These are phyloP conservation scores for Aspergillus unguis DNA, from an alignment of 2,329 filamentous ascomycete genomes.

Conservation along the genomic window DNA sequence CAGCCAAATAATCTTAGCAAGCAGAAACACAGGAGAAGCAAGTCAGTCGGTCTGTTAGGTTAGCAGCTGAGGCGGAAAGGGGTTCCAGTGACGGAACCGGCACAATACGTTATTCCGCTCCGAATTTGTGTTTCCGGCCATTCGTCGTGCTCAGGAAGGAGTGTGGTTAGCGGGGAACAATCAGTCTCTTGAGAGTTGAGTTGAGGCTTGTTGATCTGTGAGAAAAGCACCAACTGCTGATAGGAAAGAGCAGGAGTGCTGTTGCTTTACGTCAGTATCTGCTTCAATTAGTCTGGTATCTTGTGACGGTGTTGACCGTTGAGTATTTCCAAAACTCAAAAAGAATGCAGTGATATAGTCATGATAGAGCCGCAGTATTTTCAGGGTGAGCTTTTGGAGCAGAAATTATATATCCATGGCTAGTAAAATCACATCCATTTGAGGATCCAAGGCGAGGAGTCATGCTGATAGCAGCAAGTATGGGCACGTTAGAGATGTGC, in stretches of 20 bases:
- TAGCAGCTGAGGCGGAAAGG: constrained; percentile 11
- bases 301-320: not conserved
- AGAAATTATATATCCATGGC: too few relatives aligned
- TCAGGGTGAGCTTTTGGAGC: not conserved
- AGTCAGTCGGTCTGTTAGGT: constrained; percentile 16
- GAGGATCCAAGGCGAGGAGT: not conserved
- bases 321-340: not conserved
- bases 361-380: not conserved
- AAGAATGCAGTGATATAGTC: not conserved
- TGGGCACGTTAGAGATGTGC: not conserved
- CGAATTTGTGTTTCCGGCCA: constrained; percentile 9
- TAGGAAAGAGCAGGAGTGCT: too few relatives aligned
- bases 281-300: constrained; percentile 1
- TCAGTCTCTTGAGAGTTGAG: not conserved
- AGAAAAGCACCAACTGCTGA: too few relatives aligned
- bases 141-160: constrained; percentile 3
- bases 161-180: constrained; percentile 10
- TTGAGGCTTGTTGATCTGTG: too few relatives aligned
- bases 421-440: too few relatives aligned
- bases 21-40: constrained; percentile 20
- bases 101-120: constrained; percentile 8
- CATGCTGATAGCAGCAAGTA: not conserved
- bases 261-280: not conserved
- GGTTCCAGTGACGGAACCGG: not conserved
- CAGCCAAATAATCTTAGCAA: constrained; percentile 16